A percentile compares a stretch with the other conserved stretches of the same genome.
Conservation (phyloP, 768 basidiomycete species). For the Rhodocollybia butyracea region DNA sequence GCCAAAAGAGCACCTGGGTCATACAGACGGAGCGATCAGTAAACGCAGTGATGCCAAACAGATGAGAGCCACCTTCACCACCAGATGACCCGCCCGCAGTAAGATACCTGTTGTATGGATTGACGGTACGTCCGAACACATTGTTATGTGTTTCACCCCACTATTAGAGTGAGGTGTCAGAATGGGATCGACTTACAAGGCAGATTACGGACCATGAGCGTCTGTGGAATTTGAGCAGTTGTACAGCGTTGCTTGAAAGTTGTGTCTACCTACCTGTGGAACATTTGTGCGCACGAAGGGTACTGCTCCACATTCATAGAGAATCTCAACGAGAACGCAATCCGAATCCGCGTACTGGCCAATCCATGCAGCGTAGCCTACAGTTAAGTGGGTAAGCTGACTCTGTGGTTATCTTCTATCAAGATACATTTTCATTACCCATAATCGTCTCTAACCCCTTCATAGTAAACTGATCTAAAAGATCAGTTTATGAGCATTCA, state of each 20-base stretch:
- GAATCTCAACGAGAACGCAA: slow-evolving; percentile 60
- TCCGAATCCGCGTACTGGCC: slow-evolving; percentile 57
- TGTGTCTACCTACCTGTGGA: no score
- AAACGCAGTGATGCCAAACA: slow-evolving; percentile 26
- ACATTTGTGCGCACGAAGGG: slow-evolving; percentile 72
- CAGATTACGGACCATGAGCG: slow-evolving; percentile 58
- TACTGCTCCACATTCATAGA: slow-evolving; percentile 68
- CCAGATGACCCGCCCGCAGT: slow-evolving; percentile 83
- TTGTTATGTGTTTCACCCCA: slow-evolving; percentile 78
- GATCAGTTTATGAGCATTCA: neutral
- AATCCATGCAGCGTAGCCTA: slow-evolving; percentile 74
- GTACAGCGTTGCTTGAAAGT: no score
- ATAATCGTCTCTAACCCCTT: slow-evolving; percentile 69
- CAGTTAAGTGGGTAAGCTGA: neutral
- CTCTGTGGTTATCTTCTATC: neutral
- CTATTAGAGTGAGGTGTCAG: slow-evolving; percentile 28
- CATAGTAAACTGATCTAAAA: slow-evolving; percentile 55
- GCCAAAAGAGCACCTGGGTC: slow-evolving; percentile 22
- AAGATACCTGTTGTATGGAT: slow-evolving; percentile 69
- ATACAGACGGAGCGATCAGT: neutral
- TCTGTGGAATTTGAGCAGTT: no score
- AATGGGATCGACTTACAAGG: neutral
- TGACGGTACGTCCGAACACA: slow-evolving; percentile 75
- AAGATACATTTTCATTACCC: slow-evolving; percentile 32
- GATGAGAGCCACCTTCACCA: slow-evolving; percentile 71